Base-by-base conservation (phyloP, 129 eudicot genomes). In the Erigeron canadensis region DNA sequence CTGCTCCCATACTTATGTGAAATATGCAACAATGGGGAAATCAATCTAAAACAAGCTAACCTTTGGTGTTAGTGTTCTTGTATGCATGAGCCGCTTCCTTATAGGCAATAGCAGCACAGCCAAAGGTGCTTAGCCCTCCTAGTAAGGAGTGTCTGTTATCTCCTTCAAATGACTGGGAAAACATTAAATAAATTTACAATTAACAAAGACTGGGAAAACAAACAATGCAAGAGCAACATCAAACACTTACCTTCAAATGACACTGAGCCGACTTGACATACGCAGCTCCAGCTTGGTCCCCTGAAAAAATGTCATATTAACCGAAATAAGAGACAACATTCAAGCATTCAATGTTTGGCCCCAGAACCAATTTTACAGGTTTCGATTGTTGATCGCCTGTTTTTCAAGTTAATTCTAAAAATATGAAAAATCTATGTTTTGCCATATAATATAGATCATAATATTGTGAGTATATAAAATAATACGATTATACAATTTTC, bases 211-310 rank as follows among this genome's bases (percentile, higher is more conserved):
- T 23, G n/a, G 9, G 19, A 11, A n/a, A 63, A 64, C 17, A 53
- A 56, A 44, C 40, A n/a, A n/a, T 11, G 28, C 53, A 54, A 3
- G 37, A 55, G 19, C 55, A 69, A 5, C 53, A 48, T 65, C 62
- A 58, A 63, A 50, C 53, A 51, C 75, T 71, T 78, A 79, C 98
- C 87, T 91, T 91, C 67, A 86, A 43, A 81, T 88, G 84, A 80
- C 98, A 91, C 66, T 84, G 79, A 10, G 98, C 98, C 81, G 86
- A 75, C 81, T 91, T 91, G 67, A 84, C 89, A 73, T 88, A 91
- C 54, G 70, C 87, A 8, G 89, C 91, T 56, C 96, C 98, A 77
- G 96, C 98, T 82, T 89, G 89, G 73, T 91, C 98, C 98, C 98
- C 98, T 91, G 93, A 43, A 48, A 75, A 69, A 69, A 51, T 56